These are phyloP conservation scores for Candida bentonensis DNA, from an alignment of 805 yeast genomes.

Conservation along the genomic window DNA sequence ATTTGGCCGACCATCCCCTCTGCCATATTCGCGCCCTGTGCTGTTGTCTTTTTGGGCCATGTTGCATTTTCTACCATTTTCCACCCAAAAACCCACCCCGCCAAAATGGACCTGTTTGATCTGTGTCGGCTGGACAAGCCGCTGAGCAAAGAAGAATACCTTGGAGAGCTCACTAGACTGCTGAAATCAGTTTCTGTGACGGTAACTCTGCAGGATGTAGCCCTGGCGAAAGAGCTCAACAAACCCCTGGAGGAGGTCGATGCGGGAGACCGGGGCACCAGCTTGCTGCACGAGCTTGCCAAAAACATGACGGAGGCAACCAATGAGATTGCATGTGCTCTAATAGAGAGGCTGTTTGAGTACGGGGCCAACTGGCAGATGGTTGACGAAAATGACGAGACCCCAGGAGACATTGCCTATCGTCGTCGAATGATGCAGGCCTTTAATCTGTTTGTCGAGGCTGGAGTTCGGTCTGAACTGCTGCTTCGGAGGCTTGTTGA, in stretches of 20 bases:
- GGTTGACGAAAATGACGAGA: slow-evolving; percentile 52
- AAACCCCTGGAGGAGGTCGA: slow-evolving; percentile 5
- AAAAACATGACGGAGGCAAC: background rate
- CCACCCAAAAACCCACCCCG: too few species aligned
- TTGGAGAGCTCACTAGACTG: background rate
- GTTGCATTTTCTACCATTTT: too few species aligned
- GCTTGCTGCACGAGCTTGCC: slow-evolving; percentile 46
- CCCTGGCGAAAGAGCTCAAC: background rate
- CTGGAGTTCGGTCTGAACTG: slow-evolving; percentile 85
- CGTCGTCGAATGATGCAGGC: slow-evolving; percentile 35
- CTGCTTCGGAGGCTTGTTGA: slow-evolving; percentile 59
- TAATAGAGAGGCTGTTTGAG: slow-evolving; percentile 57
- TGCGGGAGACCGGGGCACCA: slow-evolving; percentile 40
- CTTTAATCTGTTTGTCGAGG: slow-evolving; percentile 45
- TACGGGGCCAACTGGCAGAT: slow-evolving; percentile 92
- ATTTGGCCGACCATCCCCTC: too few species aligned
- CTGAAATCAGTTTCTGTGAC: background rate
- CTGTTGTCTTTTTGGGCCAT: too few species aligned
- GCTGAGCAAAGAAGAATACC: background rate
- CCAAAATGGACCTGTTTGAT: background rate
- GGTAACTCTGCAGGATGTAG: background rate
- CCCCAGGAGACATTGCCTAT: slow-evolving; percentile 73
- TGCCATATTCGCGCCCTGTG: too few species aligned
- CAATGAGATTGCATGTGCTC: slow-evolving; percentile 26
- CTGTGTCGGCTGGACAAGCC: background rate